Conservation (phyloP, 192 early-diverging fungal species). For the Obelidium mucronatum region DNA sequence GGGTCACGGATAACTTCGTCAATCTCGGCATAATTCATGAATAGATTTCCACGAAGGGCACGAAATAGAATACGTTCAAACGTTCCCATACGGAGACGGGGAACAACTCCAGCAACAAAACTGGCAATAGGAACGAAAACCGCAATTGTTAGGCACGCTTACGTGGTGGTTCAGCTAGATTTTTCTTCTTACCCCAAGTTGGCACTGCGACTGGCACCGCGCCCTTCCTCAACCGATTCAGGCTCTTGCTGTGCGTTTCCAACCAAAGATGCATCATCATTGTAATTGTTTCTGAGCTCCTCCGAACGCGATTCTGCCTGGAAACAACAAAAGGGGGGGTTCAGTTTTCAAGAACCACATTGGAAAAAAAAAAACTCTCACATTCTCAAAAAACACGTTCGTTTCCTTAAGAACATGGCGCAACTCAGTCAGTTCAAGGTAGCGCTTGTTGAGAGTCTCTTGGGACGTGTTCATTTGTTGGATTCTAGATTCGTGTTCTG, state of each 20-base stretch:
- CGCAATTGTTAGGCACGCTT: conserved; percentile 3
- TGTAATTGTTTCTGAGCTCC: conserved; percentile 43
- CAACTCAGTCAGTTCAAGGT: conserved; percentile 89
- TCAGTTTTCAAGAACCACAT: conserved; percentile 3
- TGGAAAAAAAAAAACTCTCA: conserved; percentile 36
- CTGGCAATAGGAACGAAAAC: too few species aligned
- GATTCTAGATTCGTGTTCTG: conserved; percentile 83
- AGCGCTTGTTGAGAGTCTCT: conserved; percentile 86
- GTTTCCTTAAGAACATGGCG: conserved; percentile 91
- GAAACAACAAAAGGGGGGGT: too few species aligned
- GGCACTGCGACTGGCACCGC: conserved; percentile 18
- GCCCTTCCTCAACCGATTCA: conserved; percentile 34
- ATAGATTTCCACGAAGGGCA: conserved; percentile 95
- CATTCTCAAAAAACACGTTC: conserved; percentile 80
- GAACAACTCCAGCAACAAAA: conserved; percentile 95
- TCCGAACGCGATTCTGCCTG: conserved; percentile 53
- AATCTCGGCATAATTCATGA: conserved; percentile 95
- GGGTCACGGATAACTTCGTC: conserved; percentile 95
- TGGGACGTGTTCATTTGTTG: conserved; percentile 86
- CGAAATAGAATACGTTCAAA: conserved; percentile 98
- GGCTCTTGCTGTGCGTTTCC: conserved; percentile 17
- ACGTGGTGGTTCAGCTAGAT: conserved; percentile 13
- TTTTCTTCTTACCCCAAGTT: conserved; percentile 51
- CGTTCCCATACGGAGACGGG: conserved; percentile 78
- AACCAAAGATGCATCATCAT: conserved; percentile 43